Conservation (phyloP, 257 asterid species). For the Leptodermis oblonga region DNA sequence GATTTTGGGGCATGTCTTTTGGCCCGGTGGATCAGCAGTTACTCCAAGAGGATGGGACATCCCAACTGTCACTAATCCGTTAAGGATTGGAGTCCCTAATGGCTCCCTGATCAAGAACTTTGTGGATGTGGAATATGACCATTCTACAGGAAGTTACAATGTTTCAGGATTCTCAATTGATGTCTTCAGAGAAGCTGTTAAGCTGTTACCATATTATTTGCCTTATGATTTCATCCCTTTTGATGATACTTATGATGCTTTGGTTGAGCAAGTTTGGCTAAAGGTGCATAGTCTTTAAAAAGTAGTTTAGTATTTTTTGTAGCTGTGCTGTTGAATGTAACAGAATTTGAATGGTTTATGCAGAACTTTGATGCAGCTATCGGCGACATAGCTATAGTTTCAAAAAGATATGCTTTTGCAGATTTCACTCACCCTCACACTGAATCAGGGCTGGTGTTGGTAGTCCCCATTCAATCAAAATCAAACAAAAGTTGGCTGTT, state of each 20-base stretch:
- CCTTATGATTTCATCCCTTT: conserved; percentile 20
- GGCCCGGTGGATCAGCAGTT: conserved; percentile 33
- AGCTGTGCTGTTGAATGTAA: too few species aligned
- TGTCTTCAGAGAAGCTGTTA: conserved; percentile 22
- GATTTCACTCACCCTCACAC: conserved; percentile 46
- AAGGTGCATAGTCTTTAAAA: conserved; percentile 29
- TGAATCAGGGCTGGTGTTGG: conserved; percentile 36
- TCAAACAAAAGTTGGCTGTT: conserved; percentile 32
- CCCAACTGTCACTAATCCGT: conserved; percentile 19
- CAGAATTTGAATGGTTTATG: background rate
- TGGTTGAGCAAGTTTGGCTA: conserved; percentile 26
- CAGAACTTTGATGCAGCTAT: conserved; percentile 42
- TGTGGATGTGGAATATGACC: conserved; percentile 25
- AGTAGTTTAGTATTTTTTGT: background rate
- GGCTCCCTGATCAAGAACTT: conserved; percentile 19
- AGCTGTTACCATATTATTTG: conserved; percentile 15
- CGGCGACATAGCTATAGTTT: conserved; percentile 35
- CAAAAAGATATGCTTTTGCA: conserved; percentile 24
- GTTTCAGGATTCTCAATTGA: conserved; percentile 33
- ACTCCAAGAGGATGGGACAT: conserved; percentile 39
- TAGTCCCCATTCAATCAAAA: conserved; percentile 29
- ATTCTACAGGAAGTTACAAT: background rate
- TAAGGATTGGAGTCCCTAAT: conserved; percentile 38
- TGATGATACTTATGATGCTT: conserved; percentile 17
- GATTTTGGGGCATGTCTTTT: conserved; percentile 22